Conservation (phyloP, 805 yeast genomes). For the Brettanomyces nanus region DNA sequence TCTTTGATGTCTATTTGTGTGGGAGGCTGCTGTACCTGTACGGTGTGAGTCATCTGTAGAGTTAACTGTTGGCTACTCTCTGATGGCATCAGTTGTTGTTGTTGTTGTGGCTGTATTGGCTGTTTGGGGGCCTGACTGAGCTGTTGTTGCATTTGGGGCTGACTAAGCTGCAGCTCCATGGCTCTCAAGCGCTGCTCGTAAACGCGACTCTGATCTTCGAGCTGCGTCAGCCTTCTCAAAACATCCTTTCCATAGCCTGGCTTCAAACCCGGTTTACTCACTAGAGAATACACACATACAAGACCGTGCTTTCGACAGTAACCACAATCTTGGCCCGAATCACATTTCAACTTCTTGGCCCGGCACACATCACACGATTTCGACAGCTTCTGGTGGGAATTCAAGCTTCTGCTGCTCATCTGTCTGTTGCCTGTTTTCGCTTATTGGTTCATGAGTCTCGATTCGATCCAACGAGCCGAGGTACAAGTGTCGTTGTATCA, state of each 20-base stretch:
- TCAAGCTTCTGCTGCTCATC: no score
- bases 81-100: background rate
- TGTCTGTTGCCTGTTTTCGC: no score
- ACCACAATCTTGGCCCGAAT: slow-evolving; percentile 10
- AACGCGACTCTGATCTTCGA: slow-evolving; percentile 6
- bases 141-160: background rate
- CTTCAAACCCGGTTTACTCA: slow-evolving; percentile 20
- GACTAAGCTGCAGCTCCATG: background rate
- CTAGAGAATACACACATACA: slow-evolving; percentile 13
- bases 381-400: slow-evolving; percentile 6
- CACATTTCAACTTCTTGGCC: slow-evolving; percentile 12
- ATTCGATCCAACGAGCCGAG: no score
- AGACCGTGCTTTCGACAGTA: slow-evolving; percentile 11
- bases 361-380: slow-evolving; percentile 15
- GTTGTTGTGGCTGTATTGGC: background rate
- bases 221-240: slow-evolving; percentile 7
- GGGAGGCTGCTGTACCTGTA: background rate
- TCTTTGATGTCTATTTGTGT: background rate
- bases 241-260: slow-evolving; percentile 20
- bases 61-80: background rate
- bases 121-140: background rate
- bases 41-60: background rate
- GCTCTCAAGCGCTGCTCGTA: background rate
- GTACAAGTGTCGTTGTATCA: no score
- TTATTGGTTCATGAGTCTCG: no score